Base-by-base conservation (phyloP, 1,139 yeast genomes). In the Suhomyces ambrosiae region DNA sequence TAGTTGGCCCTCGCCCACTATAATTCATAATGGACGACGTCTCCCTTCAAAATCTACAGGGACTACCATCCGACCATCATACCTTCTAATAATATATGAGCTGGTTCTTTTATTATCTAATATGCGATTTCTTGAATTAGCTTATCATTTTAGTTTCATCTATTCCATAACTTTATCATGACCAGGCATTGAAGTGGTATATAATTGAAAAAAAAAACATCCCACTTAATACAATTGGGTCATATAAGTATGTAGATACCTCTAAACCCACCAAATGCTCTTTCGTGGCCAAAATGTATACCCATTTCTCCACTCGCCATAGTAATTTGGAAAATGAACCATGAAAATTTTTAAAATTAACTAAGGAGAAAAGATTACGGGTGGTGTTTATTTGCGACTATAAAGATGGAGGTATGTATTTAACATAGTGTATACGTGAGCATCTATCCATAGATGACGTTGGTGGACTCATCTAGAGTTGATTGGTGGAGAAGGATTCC, bases 401-500 rank as follows among this genome's bases (percentile, higher is more conserved):
- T 25, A 30, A 38, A 24, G 27, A 38, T 38, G 42, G 42, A 38
- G 28, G 42, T 38, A 38, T 23, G 42, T 38, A 35, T 9, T n/a
- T 8, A 29, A 16, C 11, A 4, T 12, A 27, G 10, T 3, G 22
- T 14, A 17, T 13, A 13, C 9, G 17, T 5, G 21, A 10, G 23
- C 25, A 29, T 15, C 18, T 23, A 19, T 29, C 28, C 28, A 11
- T 6, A 14, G 11, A 26, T 26, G n/a, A 10, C 11, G 9, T 11
- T 11, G 7, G n/a, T 12, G 28, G 32, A 16, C 3, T 13, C 13
- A 8, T 18, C 21, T 6, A 8, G 21, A 18, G 7, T 18, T 18
- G 21, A 18, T 18, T 18, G 21, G 21, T 5, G 21, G 21, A 18
- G 8, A 8, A 8, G 21, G 5, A 18, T 18, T 5, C 8, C 8